Evolutionary conservation across 148 eudicot genomes (phyloP), one percentile per base, ranked within the genome.

Genomic region (Selenicereus undatus): DNA sequence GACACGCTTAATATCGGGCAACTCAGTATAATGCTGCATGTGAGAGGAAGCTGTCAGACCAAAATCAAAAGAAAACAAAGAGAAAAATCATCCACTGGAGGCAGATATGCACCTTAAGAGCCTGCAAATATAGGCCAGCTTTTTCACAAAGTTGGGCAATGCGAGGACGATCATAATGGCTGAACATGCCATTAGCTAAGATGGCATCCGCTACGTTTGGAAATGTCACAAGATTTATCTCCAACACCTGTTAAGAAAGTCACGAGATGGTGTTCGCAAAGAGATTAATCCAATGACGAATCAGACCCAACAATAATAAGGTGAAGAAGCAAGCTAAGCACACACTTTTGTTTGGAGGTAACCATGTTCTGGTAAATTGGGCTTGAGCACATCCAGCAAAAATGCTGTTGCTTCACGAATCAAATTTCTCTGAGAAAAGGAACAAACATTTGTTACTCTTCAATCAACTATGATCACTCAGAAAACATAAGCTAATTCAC

Each of bases 371-470:
- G 98, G 97, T 77, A 92, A 82, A 88, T 95, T 92, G 77, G 98
- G 97, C 88, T 95, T 95, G 76, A 95, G 88, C 80, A 95, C 98
- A 86, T 95, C 98, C 86, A 95, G 83, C 86, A 95, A 88, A 86
- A 95, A 95, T 73, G 98, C 97, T 50, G 98, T 95, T 79, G 98
- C 97, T 88, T 95, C 98, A n/a, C 98, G 97, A 30, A 95, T 95
- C 97, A 95, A 32, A 83, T 95, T 95, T 89, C 97, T 93, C 98
- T 95, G 89, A 66, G 72, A 81, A 68, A 75, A 24, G 1, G 32
- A 68, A 75, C 27, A 10, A 20, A 75, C 35, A 3, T 21, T 18
- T 4, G 58, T 74, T 52, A 83, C 8, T 45, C 65, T 18, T 50
- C 74, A 76, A 50, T 18, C 81, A 76, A 7, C 64, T 71, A 26